Evolutionary conservation across 495 filamentous ascomycete species (phyloP).

Genomic region (Penicillium silybi): DNA sequence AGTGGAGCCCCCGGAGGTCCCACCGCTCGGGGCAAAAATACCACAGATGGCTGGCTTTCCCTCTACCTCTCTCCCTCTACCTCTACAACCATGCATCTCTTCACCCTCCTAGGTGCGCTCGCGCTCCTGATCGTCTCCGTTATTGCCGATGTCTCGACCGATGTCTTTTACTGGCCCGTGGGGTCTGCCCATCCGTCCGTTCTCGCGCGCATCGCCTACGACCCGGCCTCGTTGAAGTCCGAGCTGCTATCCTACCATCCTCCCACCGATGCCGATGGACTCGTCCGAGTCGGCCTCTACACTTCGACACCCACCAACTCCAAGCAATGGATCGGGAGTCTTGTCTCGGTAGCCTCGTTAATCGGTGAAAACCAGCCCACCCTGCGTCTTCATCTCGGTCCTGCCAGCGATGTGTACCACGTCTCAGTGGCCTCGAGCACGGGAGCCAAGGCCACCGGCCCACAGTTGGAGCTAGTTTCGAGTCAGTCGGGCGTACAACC

Average conservation of each 20-base stretch:
- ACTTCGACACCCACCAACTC: slow-evolving; percentile 19
- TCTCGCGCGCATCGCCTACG: slow-evolving; percentile 40
- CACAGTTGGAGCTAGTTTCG: slow-evolving; percentile 26
- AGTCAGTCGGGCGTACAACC: slow-evolving; percentile 31
- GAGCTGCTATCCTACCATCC: slow-evolving; percentile 35
- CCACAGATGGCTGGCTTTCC: neutral
- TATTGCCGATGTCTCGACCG: slow-evolving; percentile 22
- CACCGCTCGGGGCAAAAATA: neutral
- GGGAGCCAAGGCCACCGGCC: slow-evolving; percentile 3
- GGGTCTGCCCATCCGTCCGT: slow-evolving; percentile 31
- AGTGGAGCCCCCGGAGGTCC: neutral
- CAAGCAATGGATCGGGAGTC: slow-evolving; percentile 41
- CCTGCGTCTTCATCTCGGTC: slow-evolving; percentile 35
- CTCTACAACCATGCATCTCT: slow-evolving; percentile 24
- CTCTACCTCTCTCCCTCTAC: neutral
- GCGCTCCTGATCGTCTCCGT: slow-evolving; percentile 12
- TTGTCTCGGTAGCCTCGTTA: slow-evolving; percentile 32
- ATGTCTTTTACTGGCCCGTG: slow-evolving; percentile 42
- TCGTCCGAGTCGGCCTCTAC: slow-evolving; percentile 40
- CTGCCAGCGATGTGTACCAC: slow-evolving; percentile 35
- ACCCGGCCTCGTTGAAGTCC: slow-evolving; percentile 27
- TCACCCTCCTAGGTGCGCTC: slow-evolving; percentile 14
- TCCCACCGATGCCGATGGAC: slow-evolving; percentile 19
- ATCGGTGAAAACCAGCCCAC: slow-evolving; percentile 18
- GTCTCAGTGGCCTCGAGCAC: slow-evolving; percentile 23